Evolutionary conservation across 1,284 basidiomycete genomes (phyloP), one percentile per base, ranked within the genome.

Genomic region (Grifola frondosa): DNA sequence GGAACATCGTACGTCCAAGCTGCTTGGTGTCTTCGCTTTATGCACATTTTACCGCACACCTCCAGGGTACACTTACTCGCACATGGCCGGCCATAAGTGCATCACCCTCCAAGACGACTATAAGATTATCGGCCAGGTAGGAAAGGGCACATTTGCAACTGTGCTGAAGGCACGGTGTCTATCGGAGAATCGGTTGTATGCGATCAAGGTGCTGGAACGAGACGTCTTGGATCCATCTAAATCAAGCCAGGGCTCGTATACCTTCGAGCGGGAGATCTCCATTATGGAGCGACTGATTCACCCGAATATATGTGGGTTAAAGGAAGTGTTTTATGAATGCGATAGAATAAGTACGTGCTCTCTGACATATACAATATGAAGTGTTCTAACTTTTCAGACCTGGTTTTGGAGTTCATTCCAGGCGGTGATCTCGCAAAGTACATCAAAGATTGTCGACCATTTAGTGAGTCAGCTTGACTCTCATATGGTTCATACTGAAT

Each of bases 61-160:
- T 16, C n/a, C 35, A 75, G 74, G 74, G 4, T 77, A 66, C 57
- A 71, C 77, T 28, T 78, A 70, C 49, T 67, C 73, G 13, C 77
- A 80, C 48, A 69, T 73, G 7, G 77, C 78, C n/a, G n/a, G n/a
- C n/a, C n/a, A n/a, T n/a, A n/a, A n/a, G 2, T 67, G 57, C 11
- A 74, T 73, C 0, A 62, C 63, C 3, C 69, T 75, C 0, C 64
- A 60, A 7, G 67, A 65, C 5, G 80, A 80, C 37, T 89, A 88
- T 59, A 84, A 87, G 46, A 56, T 87, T 25, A 70, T 70, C n/a
- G 61, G 68, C 41, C 81, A 84, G 62, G 74, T 92, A 6, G 88
- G 89, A 39, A 81, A 80, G 48, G 89, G 89, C 9, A 79, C 85
- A 4, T 91, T 90, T 54, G 90, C 87, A 3, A 82, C 79, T 5